These are phyloP conservation scores for Tetratostichococcus sp. DNA, from an alignment of 139 green algal species.

Conservation along the genomic window DNA sequence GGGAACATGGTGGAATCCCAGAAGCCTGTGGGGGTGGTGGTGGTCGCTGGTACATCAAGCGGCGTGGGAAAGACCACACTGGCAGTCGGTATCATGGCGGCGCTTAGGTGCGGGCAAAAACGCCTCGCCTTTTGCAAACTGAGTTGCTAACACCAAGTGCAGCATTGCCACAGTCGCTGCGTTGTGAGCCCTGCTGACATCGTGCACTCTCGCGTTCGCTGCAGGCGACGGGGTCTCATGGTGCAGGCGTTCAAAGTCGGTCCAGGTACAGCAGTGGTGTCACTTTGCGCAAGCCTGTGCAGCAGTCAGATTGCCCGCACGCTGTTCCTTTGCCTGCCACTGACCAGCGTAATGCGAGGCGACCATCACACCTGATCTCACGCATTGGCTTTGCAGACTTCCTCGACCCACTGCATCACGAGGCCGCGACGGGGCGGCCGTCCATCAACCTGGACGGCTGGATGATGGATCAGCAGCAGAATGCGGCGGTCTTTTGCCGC, in stretches of 20 bases:
- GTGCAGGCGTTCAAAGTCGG: slow-evolving; percentile 80
- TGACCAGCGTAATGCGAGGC: too few relatives aligned
- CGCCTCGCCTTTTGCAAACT: too few relatives aligned
- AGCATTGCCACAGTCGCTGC: too few relatives aligned
- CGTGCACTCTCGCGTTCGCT: background rate
- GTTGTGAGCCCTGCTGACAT: too few relatives aligned
- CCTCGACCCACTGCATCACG: slow-evolving; percentile 64
- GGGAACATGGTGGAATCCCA: too few relatives aligned
- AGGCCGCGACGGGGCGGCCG: slow-evolving; percentile 60
- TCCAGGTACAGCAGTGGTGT: slow-evolving; percentile 49
- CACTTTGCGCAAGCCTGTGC: too few relatives aligned
- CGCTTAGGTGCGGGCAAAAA: slow-evolving; percentile 42
- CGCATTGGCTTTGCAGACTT: slow-evolving; percentile 53
- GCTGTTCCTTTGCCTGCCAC: too few relatives aligned
- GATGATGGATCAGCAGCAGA: slow-evolving; percentile 62
- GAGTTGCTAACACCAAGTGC: too few relatives aligned
- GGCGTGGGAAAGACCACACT: slow-evolving; percentile 81
- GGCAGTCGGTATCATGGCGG: slow-evolving; percentile 58
- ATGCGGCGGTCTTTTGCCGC: slow-evolving; percentile 37
- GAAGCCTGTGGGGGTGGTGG: slow-evolving; percentile 30
- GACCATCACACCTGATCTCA: too few relatives aligned
- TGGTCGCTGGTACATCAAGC: slow-evolving; percentile 67
- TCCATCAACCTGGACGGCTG: slow-evolving; percentile 82
- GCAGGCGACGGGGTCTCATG: slow-evolving; percentile 40
- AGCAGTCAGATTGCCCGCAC: too few relatives aligned